Conservation (phyloP, 768 basidiomycete species). For the Suillus subluteus region DNA sequence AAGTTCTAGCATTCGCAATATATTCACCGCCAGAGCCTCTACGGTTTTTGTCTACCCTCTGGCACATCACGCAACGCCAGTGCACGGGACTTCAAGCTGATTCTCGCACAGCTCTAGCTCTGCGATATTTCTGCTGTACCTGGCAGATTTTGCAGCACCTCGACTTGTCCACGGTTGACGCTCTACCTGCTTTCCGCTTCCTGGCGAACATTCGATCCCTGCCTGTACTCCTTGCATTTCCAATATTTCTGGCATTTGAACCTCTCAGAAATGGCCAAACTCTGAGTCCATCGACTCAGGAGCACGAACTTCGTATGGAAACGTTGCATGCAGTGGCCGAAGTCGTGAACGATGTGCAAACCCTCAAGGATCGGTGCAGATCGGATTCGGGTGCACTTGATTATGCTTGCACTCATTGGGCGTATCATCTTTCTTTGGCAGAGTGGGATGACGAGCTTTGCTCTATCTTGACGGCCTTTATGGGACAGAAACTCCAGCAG, state of each 20-base stretch:
- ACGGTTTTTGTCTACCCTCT: background rate
- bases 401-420: constrained; percentile 4
- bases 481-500: background rate
- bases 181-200: background rate
- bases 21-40: background rate
- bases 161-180: background rate
- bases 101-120: background rate
- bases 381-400: background rate
- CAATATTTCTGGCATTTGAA: constrained; percentile 6
- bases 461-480: background rate
- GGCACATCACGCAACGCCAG: background rate
- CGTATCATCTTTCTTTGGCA: background rate
- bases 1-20: background rate
- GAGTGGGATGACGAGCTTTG: background rate
- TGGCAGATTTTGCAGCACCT: constrained; percentile 4
- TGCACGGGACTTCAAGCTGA: background rate
- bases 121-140: background rate
- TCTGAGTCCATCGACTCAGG: background rate
- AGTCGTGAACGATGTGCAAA: background rate
- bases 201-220: background rate
- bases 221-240: background rate
- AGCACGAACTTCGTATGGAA: background rate
- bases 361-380: background rate
- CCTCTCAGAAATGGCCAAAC: no score
- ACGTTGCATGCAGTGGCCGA: background rate